Percentiles rank a stretch among this genome's conserved stretches.
Evolutionary conservation across 1,139 yeast genomes (phyloP).

Genomic region (Yamadazyma conglobata): DNA sequence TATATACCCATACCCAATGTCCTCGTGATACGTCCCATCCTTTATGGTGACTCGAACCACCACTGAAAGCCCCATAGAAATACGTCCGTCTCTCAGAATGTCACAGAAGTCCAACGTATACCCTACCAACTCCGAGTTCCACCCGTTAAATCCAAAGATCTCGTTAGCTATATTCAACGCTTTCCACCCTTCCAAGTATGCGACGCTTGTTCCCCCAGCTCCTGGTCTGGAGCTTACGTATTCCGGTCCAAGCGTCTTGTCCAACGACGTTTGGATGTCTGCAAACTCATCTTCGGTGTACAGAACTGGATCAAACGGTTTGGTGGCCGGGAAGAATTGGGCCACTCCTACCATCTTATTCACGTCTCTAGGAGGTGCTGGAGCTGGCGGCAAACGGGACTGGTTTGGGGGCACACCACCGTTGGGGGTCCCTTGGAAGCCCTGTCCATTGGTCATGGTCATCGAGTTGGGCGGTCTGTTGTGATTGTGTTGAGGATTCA

Average conservation of each 20-base stretch:
- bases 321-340: constrained; percentile 11
- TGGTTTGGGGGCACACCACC: not conserved
- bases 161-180: constrained; percentile 76
- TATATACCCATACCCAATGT: constrained; percentile 75
- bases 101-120: constrained; percentile 72
- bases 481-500: too few relatives aligned
- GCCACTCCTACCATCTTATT: constrained; percentile 12
- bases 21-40: constrained; percentile 78
- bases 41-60: constrained; percentile 67
- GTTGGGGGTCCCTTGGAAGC: too few relatives aligned
- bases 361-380: constrained; percentile 5
- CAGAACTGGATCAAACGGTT: constrained; percentile 25
- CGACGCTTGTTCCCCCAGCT: constrained; percentile 64
- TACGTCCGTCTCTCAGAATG: constrained; percentile 50
- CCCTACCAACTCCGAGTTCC: constrained; percentile 68
- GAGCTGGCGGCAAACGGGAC: constrained; percentile 3
- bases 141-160: constrained; percentile 77
- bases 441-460: too few relatives aligned
- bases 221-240: constrained; percentile 80
- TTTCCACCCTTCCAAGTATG: constrained; percentile 79
- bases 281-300: constrained; percentile 38
- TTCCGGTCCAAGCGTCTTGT: constrained; percentile 82
- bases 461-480: too few relatives aligned
- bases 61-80: constrained; percentile 64
- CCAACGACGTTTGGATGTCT: constrained; percentile 43